phyloP scores from a whole-genome alignment of 73 alveolate genomes.

The Effrenium voratum region DNA sequence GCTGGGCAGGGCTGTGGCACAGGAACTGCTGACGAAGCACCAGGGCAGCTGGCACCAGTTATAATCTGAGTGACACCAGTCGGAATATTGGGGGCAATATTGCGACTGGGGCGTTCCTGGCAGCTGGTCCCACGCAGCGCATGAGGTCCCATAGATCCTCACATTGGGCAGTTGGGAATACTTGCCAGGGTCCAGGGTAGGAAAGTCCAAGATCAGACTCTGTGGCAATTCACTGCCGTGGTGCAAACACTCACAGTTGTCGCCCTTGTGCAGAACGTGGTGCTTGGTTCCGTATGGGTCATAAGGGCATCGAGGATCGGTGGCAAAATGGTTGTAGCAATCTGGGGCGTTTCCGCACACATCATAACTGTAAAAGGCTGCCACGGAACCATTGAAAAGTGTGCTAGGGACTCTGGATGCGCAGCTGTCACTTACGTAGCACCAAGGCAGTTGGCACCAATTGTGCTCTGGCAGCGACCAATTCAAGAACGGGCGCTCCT shows the following conservation, averaged over 20 bases:
- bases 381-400: not conserved
- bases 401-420: not conserved
- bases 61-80: not conserved
- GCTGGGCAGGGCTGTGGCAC: not conserved
- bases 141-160: not conserved
- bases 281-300: not conserved
- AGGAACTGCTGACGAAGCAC: not conserved
- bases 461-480: conserved; percentile 43
- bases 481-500: no score
- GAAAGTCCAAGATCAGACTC: conserved; percentile 8
- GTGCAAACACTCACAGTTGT: conserved; percentile 44
- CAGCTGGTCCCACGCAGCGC: conserved; percentile 21
- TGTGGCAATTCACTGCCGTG: conserved; percentile 28
- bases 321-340: conserved; percentile 27
- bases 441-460: conserved; percentile 76
- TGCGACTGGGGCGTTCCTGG: conserved; percentile 10
- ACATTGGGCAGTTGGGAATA: not conserved
- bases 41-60: conserved; percentile 30
- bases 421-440: conserved; percentile 30
- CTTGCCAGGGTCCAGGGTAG: conserved; percentile 5
- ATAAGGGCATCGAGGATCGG: not conserved
- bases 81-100: not conserved
- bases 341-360: conserved; percentile 59
- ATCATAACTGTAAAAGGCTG: conserved; percentile 57
- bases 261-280: conserved; percentile 57